Evolutionary conservation across 352 stramenopile genomes (phyloP).

Genomic region (Pythium coloratum): DNA sequence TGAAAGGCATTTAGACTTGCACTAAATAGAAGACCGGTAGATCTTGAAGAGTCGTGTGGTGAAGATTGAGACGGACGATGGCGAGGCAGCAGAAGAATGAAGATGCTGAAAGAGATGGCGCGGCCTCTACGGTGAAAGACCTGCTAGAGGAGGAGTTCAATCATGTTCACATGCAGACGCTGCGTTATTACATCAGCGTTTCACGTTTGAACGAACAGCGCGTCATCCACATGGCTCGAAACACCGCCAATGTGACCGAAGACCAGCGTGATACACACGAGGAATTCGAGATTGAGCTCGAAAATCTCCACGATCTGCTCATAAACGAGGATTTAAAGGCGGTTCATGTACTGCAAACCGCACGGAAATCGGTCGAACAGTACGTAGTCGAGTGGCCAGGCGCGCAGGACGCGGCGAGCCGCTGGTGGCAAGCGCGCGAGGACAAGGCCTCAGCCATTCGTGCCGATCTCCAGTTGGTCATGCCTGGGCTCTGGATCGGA

Average conservation of each 20-base stretch:
- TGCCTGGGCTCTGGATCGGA: slow-evolving; percentile 37
- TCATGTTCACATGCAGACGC: slow-evolving; percentile 12
- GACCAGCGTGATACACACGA: slow-evolving; percentile 14
- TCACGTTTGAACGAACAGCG: slow-evolving; percentile 19
- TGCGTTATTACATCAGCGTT: slow-evolving; percentile 24
- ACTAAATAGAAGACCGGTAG: background rate
- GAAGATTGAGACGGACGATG: background rate
- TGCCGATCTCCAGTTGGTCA: slow-evolving; percentile 38
- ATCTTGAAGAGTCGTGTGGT: slow-evolving; percentile 23
- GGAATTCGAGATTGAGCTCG: slow-evolving; percentile 28
- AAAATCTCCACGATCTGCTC: slow-evolving; percentile 30
- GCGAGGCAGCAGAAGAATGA: background rate
- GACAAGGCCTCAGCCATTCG: slow-evolving; percentile 21
- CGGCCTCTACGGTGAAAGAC: background rate
- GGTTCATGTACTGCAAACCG: slow-evolving; percentile 12
- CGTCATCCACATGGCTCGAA: background rate
- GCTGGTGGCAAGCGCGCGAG: slow-evolving; percentile 18
- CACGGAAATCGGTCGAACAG: slow-evolving; percentile 7
- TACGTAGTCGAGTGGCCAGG: slow-evolving; percentile 19
- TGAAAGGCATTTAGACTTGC: background rate
- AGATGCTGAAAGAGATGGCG: background rate
- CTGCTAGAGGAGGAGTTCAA: slow-evolving; percentile 1
- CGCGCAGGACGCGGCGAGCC: background rate
- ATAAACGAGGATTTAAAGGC: background rate
- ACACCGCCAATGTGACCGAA: slow-evolving; percentile 1